Base-by-base conservation (phyloP, 169 alveolate species). In the Plasmodium malariae region DNA sequence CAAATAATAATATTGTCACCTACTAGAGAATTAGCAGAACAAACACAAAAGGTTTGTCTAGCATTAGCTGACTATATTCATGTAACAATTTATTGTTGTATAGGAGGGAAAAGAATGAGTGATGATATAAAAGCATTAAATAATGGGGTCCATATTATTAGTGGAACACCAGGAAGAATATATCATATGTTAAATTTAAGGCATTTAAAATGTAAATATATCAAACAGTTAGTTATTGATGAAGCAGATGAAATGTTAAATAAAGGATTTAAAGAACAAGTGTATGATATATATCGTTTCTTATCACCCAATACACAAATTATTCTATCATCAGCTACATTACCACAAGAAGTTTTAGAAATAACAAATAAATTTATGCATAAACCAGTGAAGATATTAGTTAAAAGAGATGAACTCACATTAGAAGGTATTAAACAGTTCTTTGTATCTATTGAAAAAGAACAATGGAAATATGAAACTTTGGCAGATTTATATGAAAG, bases 111-210 rank as follows among this genome's bases (percentile, higher is more conserved):
- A n/a, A 97, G 95, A 32, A 98, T 98, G 51, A 95, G 99, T 74
- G 99, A 98, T 59, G 99, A 99, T 87, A 97, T 98, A 73, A 96
- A 96, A 90, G 97, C 95, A 63, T 95, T 99, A 67, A 96, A 97
- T 89, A 97, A 95, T 51, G 99, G 99, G 12, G 99, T 98, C n/a
- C 99, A 99, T 94, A 96, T 98, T 85, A 99, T 99, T 9, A 99
- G 98, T 55, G 99, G 99, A 2, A 99, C 99, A 24, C 99, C 99
- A 11, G 99, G 99, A 14, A 97, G 99, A 91, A 99, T 98, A 37
- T 94, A 93, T 78, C 99, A 99, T 90, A 98, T 99, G 99, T 96
- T 98, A 83, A 97, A 96, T 57, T 97, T 97, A 92, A 97, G 98
- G 65, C 97, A 95, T 78, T 92, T 97, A n/a, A 88, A 94, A 88